Evolutionary conservation across 768 basidiomycete genomes (phyloP).

Genomic region (Phaeolepiota aurea): DNA sequence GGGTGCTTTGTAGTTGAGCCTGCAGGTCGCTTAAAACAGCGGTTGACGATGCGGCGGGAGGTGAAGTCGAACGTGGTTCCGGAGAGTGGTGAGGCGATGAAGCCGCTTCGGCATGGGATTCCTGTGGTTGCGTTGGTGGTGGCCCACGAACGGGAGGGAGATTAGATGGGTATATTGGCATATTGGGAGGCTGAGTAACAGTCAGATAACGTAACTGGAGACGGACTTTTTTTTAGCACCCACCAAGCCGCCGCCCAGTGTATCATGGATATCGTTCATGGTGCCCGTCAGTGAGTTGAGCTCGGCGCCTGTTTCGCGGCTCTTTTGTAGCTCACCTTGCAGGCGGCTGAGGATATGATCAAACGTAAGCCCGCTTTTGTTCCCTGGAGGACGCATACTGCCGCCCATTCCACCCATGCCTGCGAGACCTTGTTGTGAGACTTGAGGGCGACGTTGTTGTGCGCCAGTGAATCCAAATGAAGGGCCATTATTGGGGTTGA

Average conservation of each 20-base stretch:
- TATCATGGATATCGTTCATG: slow-evolving; percentile 90
- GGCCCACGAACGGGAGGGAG: slow-evolving; percentile 55
- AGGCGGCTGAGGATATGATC: slow-evolving; percentile 86
- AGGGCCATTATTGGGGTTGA: slow-evolving; percentile 10
- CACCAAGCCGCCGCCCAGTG: slow-evolving; percentile 76
- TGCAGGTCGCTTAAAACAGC: slow-evolving; percentile 56
- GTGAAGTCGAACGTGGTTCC: slow-evolving; percentile 6
- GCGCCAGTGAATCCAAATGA: slow-evolving; percentile 12
- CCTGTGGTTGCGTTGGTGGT: slow-evolving; percentile 46
- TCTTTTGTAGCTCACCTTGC: slow-evolving; percentile 93
- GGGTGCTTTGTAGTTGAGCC: slow-evolving; percentile 77
- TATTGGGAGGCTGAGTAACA: slow-evolving; percentile 1
- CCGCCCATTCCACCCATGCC: slow-evolving; percentile 76
- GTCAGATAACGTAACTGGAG: too few species aligned
- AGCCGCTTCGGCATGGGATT: slow-evolving; percentile 14
- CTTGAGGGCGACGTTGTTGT: slow-evolving; percentile 42
- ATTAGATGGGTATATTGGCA: slow-evolving; percentile 40
- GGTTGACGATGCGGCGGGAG: slow-evolving; percentile 16
- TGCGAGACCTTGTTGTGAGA: slow-evolving; percentile 52
- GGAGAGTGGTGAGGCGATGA: slow-evolving; percentile 4
- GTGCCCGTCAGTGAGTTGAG: slow-evolving; percentile 66
- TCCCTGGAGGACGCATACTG: slow-evolving; percentile 63
- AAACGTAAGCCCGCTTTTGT: slow-evolving; percentile 75
- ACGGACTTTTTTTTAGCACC: too few species aligned
- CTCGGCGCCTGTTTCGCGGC: slow-evolving; percentile 86